Conservation (phyloP, 176 grass and related monocot species). For the Oryza glaberrima region DNA sequence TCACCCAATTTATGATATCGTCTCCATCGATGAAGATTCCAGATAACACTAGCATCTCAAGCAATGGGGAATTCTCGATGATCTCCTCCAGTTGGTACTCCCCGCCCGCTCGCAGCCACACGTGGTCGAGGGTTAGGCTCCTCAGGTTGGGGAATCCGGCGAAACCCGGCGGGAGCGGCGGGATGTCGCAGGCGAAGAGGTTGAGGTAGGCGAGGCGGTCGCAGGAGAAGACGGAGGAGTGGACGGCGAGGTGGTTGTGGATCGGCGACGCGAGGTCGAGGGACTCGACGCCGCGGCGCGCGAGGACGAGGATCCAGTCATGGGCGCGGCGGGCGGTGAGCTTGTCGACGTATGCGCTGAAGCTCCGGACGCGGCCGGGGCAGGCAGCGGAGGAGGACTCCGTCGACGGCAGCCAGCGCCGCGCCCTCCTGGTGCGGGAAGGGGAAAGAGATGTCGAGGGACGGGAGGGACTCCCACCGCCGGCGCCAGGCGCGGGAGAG, state of each 20-base stretch:
- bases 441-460: background rate
- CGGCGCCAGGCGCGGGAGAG: constrained; percentile 43
- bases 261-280: background rate
- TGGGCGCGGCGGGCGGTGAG: constrained; percentile 1
- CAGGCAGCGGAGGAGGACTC: constrained; percentile 9
- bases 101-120: constrained; percentile 9
- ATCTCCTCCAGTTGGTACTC: constrained; percentile 40
- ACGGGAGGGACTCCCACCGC: constrained; percentile 32
- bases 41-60: background rate
- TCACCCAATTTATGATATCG: constrained; percentile 20
- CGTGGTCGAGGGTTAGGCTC: background rate
- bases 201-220: background rate
- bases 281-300: constrained; percentile 16
- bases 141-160: constrained; percentile 25
- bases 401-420: background rate
- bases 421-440: background rate
- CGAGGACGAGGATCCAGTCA: constrained; percentile 27
- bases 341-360: background rate
- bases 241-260: background rate
- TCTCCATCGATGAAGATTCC: background rate
- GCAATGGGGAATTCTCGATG: constrained; percentile 15
- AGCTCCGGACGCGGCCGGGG: constrained; percentile 19
- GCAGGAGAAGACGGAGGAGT: constrained; percentile 25
- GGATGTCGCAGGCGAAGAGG: constrained; percentile 13
- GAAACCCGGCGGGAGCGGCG: constrained; percentile 1